phyloP scores from a whole-genome alignment of 2,329 filamentous ascomycete species.

The Arthrobotrys megalospora region DNA sequence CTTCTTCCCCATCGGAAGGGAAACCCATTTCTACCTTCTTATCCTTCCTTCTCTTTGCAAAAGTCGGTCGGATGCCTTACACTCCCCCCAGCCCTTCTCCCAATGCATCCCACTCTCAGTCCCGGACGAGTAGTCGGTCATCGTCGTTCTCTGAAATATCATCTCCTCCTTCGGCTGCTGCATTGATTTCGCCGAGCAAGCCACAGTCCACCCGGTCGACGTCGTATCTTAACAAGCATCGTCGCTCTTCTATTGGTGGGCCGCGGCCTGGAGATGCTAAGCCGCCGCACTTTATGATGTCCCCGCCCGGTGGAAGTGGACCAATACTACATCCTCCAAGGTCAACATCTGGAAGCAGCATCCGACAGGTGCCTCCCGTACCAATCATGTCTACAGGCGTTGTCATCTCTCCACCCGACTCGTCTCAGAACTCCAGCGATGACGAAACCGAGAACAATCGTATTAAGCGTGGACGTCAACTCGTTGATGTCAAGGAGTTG shows the following conservation, averaged over 20 bases:
- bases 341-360: slow-evolving; percentile 69
- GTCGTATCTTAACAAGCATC: slow-evolving; percentile 77
- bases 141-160: slow-evolving; percentile 65
- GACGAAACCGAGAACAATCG: slow-evolving; percentile 74
- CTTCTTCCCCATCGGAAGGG: slow-evolving; percentile 35
- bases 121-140: slow-evolving; percentile 68
- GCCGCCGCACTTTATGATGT: slow-evolving; percentile 65
- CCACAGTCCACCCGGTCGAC: slow-evolving; percentile 74
- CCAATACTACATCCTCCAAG: slow-evolving; percentile 68
- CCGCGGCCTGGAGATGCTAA: slow-evolving; percentile 48
- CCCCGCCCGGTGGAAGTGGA: slow-evolving; percentile 61
- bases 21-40: slow-evolving; percentile 17
- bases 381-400: slow-evolving; percentile 82
- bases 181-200: slow-evolving; percentile 62
- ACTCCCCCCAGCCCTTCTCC: slow-evolving; percentile 76
- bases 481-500: slow-evolving; percentile 75
- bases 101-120: slow-evolving; percentile 62
- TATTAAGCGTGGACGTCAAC: slow-evolving; percentile 66
- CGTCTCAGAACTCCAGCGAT: slow-evolving; percentile 83
- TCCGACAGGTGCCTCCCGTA: slow-evolving; percentile 63
- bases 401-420: slow-evolving; percentile 92
- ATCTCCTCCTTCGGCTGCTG: slow-evolving; percentile 61
- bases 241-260: slow-evolving; percentile 70
- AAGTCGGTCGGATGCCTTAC: slow-evolving; percentile 79
- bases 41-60: slow-evolving; percentile 25